Evolutionary conservation across 2,329 filamentous ascomycete genomes (phyloP), one percentile per base, ranked within the genome.

Genomic region (Scytalidium sp.): DNA sequence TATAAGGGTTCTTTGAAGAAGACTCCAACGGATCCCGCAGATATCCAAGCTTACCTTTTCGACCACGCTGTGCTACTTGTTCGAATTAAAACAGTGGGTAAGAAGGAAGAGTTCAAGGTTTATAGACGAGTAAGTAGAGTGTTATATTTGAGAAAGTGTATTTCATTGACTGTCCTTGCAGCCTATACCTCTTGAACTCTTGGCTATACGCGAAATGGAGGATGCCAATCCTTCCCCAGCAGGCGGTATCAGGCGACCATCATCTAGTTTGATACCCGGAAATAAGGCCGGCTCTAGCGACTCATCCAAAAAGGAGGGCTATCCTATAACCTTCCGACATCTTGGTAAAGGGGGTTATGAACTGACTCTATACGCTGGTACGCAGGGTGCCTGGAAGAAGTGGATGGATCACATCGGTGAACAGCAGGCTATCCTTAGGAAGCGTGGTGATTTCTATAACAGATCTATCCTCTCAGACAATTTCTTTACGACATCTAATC

Each of bases 1-100:
- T 96, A 93, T 72, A 99, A 97, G 75, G 92, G 90, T 62, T 85
- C 85, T 54, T 81, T 99, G 69, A 97, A 96, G 75, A 97, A 97
- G 74, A 84, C 85, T 3, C 87, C 92, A 1, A 92, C 89, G 1
- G 92, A 97, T 65, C 87, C 84, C 43, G 83, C 87, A 1, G 93
- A 97, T 61, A 93, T 99, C 41, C 94, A 91, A 19, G 92, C 90
- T 15, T 99, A 95, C 73, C 78, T 99, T 20, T 97, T 99, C 65
- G 94, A 99, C 63, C 94, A 99, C 67, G 93, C 94, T 3, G 87
- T 99, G 46, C 77, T 99, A 29, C 79, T 99, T 39, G 94, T 97
- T 56, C 83, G 92, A 46, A 86, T 92, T 56, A 99, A 97, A 73
- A 86, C 87, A 52, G 88, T 88, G 51, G 96, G 94, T 67, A 97